phyloP scores from a whole-genome alignment of 2,329 filamentous ascomycete genomes.

The Xylariaceae sp. region DNA sequence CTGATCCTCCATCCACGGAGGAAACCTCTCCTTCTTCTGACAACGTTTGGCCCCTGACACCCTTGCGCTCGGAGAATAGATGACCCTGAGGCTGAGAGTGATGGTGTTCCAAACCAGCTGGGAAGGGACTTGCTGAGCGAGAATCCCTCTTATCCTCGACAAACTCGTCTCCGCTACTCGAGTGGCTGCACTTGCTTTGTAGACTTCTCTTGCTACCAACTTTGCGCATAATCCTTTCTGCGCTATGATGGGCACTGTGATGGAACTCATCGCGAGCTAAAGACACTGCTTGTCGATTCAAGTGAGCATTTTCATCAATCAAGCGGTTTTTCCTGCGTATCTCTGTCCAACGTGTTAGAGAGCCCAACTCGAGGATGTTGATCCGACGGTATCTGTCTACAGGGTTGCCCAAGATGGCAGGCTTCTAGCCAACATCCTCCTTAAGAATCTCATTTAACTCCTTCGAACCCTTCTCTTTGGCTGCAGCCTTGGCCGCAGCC shows the following conservation, averaged over 20 bases:
- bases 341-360: slow-evolving; percentile 74
- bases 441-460: slow-evolving; percentile 50
- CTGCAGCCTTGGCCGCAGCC: slow-evolving; percentile 47
- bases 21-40: slow-evolving; percentile 43
- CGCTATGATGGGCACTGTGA: slow-evolving; percentile 40
- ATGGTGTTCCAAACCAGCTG: slow-evolving; percentile 32
- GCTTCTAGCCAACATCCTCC: slow-evolving; percentile 68
- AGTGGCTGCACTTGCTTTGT: slow-evolving; percentile 39
- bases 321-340: slow-evolving; percentile 68
- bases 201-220: slow-evolving; percentile 44
- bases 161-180: slow-evolving; percentile 40
- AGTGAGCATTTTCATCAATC: slow-evolving; percentile 52
- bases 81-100: slow-evolving; percentile 31
- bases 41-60: slow-evolving; percentile 48
- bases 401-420: slow-evolving; percentile 75
- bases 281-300: slow-evolving; percentile 45
- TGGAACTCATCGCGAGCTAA: slow-evolving; percentile 43
- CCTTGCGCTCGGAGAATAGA: slow-evolving; percentile 43
- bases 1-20: slow-evolving; percentile 26
- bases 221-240: slow-evolving; percentile 43
- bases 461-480: slow-evolving; percentile 37
- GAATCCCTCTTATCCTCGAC: slow-evolving; percentile 24
- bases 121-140: slow-evolving; percentile 15
- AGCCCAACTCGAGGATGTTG: slow-evolving; percentile 74
- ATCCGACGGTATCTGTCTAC: slow-evolving; percentile 72